Evolutionary conservation across 140 eudicot species (phyloP).

Genomic region (Oenanthe javanica): DNA sequence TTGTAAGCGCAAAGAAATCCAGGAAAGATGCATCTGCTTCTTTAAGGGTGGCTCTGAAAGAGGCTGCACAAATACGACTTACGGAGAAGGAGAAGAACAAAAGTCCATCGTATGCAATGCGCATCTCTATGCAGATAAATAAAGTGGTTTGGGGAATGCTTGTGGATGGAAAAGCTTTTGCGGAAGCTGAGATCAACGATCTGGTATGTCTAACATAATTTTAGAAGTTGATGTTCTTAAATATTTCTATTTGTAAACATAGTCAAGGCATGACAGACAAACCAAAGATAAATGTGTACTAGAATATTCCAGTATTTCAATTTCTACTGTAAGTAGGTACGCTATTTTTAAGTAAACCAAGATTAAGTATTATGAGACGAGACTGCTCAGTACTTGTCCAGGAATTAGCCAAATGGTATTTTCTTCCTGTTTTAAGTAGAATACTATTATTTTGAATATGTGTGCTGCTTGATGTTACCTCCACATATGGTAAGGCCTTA

Average conservation of each 20-base stretch:
- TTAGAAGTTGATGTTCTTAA: neutral
- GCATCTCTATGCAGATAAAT: conserved; percentile 84
- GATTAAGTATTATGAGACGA: neutral
- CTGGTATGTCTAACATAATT: conserved; percentile 43
- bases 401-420: neutral
- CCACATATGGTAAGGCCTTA: neutral
- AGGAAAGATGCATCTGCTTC: conserved; percentile 85
- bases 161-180: conserved; percentile 94
- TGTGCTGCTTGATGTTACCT: neutral
- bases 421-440: neutral
- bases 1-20: conserved; percentile 49
- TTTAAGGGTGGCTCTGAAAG: conserved; percentile 80
- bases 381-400: neutral
- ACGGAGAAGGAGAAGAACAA: conserved; percentile 95
- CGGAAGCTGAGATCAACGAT: conserved; percentile 96
- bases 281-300: neutral
- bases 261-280: neutral
- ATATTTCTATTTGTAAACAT: neutral
- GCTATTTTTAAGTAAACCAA: neutral
- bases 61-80: conserved; percentile 81
- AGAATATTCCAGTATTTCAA: neutral
- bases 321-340: neutral
- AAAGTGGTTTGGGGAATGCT: conserved; percentile 97
- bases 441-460: neutral
- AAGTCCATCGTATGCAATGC: conserved; percentile 99